phyloP scores from a whole-genome alignment of 1,284 basidiomycete species.

The Ceraceosorus bombacis region DNA sequence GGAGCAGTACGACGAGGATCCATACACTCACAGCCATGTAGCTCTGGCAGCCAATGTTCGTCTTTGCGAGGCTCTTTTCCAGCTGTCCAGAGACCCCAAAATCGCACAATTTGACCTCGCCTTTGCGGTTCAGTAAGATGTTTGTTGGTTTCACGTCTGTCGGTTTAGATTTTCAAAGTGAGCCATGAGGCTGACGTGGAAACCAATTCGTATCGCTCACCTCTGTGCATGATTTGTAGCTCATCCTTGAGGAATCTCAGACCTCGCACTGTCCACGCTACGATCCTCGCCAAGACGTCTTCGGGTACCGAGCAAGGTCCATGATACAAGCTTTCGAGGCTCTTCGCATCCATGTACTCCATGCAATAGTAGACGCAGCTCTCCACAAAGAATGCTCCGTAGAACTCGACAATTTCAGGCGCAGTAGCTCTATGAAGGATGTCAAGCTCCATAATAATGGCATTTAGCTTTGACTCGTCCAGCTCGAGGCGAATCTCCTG shows the following conservation, averaged over 20 bases:
- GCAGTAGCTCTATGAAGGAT: constrained; percentile 87
- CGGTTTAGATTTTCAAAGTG: neutral
- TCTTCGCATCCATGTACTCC: constrained; percentile 98
- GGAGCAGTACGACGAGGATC: neutral
- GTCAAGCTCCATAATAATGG: constrained; percentile 97
- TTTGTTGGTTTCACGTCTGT: constrained; percentile 92
- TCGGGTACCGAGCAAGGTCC: constrained; percentile 63
- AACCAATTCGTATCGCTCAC: neutral
- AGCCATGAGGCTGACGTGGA: neutral
- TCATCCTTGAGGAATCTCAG: constrained; percentile 93
- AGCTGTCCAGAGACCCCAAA: constrained; percentile 97
- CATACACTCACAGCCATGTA: constrained; percentile 69
- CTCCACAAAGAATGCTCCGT: constrained; percentile 97
- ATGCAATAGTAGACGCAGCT: constrained; percentile 98
- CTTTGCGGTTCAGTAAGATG: constrained; percentile 79
- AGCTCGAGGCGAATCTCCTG: constrained; percentile 98
- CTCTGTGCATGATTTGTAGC: constrained; percentile 88
- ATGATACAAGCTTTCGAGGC: constrained; percentile 68
- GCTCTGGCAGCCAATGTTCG: constrained; percentile 95
- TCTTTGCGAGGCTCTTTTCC: constrained; percentile 91
- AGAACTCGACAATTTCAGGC: constrained; percentile 92
- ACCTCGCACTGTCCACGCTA: constrained; percentile 75
- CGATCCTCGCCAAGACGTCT: constrained; percentile 74
- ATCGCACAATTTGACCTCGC: constrained; percentile 89
- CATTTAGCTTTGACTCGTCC: constrained; percentile 85